phyloP scores from a whole-genome alignment of 139 green algal genomes.

The Micromonas pusilla region DNA sequence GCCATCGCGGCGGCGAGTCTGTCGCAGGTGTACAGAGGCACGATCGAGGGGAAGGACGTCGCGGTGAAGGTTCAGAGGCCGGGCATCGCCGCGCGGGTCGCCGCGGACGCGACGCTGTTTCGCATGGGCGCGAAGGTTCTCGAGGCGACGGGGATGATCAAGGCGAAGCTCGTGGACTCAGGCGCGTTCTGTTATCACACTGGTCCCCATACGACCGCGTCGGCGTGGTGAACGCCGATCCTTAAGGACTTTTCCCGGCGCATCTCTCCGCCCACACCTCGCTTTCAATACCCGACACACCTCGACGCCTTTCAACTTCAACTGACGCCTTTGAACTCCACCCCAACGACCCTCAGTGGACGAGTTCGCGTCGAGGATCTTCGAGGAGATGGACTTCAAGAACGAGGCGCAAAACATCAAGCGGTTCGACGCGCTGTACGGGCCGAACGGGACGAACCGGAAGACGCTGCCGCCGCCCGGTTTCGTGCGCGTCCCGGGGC shows the following conservation, averaged over 20 bases:
- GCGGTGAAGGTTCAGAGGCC: slow-evolving; percentile 86
- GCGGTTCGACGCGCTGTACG: slow-evolving; percentile 18
- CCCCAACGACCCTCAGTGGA: too few species aligned
- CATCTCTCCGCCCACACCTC: too few species aligned
- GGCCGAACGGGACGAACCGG: slow-evolving; percentile 9
- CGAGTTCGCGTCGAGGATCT: slow-evolving; percentile 21
- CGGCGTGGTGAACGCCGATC: too few species aligned
- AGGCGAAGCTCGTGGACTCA: slow-evolving; percentile 1
- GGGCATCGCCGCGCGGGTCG: slow-evolving; percentile 57
- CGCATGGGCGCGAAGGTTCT: not conserved
- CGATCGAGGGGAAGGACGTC: slow-evolving; percentile 39
- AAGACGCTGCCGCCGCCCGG: slow-evolving; percentile 2
- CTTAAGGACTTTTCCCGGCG: too few species aligned
- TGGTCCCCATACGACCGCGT: too few species aligned
- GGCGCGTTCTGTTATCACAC: too few species aligned
- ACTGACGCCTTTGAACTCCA: too few species aligned
- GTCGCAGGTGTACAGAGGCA: slow-evolving; percentile 30
- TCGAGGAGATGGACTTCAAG: slow-evolving; percentile 31
- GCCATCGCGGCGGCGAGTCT: slow-evolving; percentile 29
- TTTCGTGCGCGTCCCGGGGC: slow-evolving; percentile 14
- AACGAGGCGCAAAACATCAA: slow-evolving; percentile 20
- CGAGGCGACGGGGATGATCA: not conserved
- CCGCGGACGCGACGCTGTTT: slow-evolving; percentile 29
- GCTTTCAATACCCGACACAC: too few species aligned
- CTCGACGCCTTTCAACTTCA: too few species aligned